Percentiles rank a stretch among this genome's conserved stretches.
Conservation (phyloP, 148 eudicot genomes). For the Nepenthes mirabilis region DNA sequence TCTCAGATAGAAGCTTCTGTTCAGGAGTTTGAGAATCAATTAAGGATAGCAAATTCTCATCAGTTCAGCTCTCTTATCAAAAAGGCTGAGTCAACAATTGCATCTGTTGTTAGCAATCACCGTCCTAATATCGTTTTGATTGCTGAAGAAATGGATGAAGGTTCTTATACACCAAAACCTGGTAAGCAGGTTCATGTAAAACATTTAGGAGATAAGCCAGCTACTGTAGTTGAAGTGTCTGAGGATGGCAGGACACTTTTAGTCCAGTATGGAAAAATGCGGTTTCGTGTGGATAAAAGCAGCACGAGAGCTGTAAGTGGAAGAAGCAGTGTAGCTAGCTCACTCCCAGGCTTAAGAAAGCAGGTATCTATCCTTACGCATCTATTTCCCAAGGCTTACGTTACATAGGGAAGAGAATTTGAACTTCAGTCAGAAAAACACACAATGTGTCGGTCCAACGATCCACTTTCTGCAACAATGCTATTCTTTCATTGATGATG, state of each 20-base stretch:
- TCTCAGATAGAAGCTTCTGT: conserved; percentile 41
- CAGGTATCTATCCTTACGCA: conserved; percentile 27
- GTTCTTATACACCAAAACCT: conserved; percentile 31
- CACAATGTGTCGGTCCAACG: too few species aligned
- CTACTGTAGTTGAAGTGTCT: conserved; percentile 63
- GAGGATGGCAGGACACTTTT: conserved; percentile 58
- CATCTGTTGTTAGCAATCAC: conserved; percentile 49
- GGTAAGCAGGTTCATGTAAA: conserved; percentile 73
- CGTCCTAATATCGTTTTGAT: conserved; percentile 19
- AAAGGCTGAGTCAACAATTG: conserved; percentile 60
- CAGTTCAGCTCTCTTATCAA: conserved; percentile 42
- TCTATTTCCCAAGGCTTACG: too few species aligned
- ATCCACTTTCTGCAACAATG: too few species aligned
- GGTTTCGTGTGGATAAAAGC: conserved; percentile 50
- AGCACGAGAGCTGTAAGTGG: conserved; percentile 27
- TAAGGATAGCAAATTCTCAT: conserved; percentile 26
- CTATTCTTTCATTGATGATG: too few species aligned
- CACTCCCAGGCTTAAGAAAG: conserved; percentile 22
- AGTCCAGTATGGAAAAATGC: conserved; percentile 74
- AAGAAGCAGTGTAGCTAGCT: conserved; percentile 15
- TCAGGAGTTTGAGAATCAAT: conserved; percentile 49
- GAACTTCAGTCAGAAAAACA: too few species aligned
- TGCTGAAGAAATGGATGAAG: conserved; percentile 19
- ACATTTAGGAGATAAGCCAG: conserved; percentile 63
- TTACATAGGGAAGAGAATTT: too few species aligned